Evolutionary conservation across 306 rosid species (phyloP).

Genomic region (Dryas octopetala): DNA sequence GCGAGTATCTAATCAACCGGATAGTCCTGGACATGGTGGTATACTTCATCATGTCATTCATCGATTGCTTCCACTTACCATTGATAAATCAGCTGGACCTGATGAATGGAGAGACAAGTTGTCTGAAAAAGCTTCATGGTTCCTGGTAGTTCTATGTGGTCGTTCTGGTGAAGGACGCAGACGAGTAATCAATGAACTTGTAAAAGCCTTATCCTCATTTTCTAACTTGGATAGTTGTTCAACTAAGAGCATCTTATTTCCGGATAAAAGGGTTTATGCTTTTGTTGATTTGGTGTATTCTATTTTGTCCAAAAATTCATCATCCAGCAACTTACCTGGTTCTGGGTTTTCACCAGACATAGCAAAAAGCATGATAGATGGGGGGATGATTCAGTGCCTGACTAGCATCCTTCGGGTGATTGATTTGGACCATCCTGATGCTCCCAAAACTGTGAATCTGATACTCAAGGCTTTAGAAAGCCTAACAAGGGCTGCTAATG

Average conservation of each 20-base stretch:
- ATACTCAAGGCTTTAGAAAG: conserved; percentile 86
- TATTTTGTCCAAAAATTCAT: conserved; percentile 83
- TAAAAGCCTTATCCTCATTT: conserved; percentile 64
- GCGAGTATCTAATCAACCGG: conserved; percentile 69
- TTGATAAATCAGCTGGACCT: conserved; percentile 90
- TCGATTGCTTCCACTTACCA: conserved; percentile 71
- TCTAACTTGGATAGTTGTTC: conserved; percentile 68
- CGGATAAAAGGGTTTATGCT: conserved; percentile 83
- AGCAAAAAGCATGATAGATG: conserved; percentile 97
- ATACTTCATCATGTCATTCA: conserved; percentile 77
- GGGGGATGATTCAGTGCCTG: conserved; percentile 83
- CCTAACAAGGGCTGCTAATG: conserved; percentile 95
- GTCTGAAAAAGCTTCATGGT: conserved; percentile 93
- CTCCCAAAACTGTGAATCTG: conserved; percentile 86
- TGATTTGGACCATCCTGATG: conserved; percentile 98
- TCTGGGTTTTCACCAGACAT: conserved; percentile 95
- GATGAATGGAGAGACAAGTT: conserved; percentile 96
- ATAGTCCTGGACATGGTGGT: conserved; percentile 64
- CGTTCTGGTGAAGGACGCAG: conserved; percentile 97
- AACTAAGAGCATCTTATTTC: conserved; percentile 53
- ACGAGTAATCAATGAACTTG: conserved; percentile 83
- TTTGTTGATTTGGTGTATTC: conserved; percentile 84
- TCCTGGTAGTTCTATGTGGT: conserved; percentile 86
- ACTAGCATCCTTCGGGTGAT: conserved; percentile 84
- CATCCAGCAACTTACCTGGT: conserved; percentile 88